Evolutionary conservation across 2,329 filamentous ascomycete species (phyloP), one percentile per base, ranked within the genome.

Genomic region (Plectosphaerella cucumerina): DNA sequence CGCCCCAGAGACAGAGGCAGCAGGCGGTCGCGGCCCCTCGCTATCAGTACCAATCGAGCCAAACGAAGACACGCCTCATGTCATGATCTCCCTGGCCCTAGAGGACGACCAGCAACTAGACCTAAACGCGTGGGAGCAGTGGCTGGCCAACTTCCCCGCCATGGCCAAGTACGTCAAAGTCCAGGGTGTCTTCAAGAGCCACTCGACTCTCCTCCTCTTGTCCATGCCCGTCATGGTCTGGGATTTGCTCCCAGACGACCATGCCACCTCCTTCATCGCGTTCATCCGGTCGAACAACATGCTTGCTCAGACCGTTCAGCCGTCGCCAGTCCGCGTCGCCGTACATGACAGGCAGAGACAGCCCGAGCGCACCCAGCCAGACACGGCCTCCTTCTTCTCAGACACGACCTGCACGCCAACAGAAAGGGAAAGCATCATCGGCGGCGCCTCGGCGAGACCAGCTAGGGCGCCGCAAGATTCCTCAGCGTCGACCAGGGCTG

Each of bases 121-220:
- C 44, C 65, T 84, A n/a, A 74, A 77, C 50, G 77, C 78, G 5
- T 84, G 80, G 79, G 74, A 82, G 58, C 71, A 75, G 50, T 84
- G 80, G 80, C 69, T 84, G 3, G 65, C 70, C 23, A 72, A 70
- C 17, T 81, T 83, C 53, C 80, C 81, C 1, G 75, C 78, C 3
- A 66, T 84, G 50, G 80, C 80, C 41, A 82, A 78, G 56, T 78
- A 82, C 55, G 79, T 82, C 62, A 81, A 81, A 58, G 74, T 84
- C 6, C 80, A 84, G 58, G 80, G 79, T 9, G 73, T 82, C 1
- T 84, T 83, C 63, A 81, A 81, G 59, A 84, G 80, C 47, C 78
- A 83, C 57, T 84, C 81, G 1, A 84, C 77, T 0, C 64, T 84
- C 41, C 69, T 84, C 6, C 63, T 84, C 6, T 63, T 84, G 3